Evolutionary conservation across 2,329 filamentous ascomycete genomes (phyloP), one percentile per base, ranked within the genome.

Genomic region (Bimuria novae-zelandiae): DNA sequence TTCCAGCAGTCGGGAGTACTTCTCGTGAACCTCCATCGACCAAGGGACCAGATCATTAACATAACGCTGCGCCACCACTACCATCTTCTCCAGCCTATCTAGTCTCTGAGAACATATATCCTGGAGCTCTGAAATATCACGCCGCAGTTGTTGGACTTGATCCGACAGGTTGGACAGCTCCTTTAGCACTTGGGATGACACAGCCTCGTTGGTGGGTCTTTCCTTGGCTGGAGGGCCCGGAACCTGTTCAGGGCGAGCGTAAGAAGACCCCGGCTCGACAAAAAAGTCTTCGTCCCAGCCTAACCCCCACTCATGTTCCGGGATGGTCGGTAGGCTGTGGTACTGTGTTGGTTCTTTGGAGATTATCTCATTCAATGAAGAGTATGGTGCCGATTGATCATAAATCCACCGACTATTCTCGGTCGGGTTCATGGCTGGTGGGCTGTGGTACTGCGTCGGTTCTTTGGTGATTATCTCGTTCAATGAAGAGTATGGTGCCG

Each of bases 11-110:
- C 49, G 51, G 27, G 32, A 53, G 35, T 54, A 60, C 30, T 54
- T 60, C 5, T 60, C 25, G 27, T 60, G 27, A 22, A 60, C 57
- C 35, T 57, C 52, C 8, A 58, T 45, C 2, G 17, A 60, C 57
- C 19, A 60, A 44, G 51, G 44, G 16, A 58, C 44, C 3, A 60
- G 36, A 49, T 39, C 46, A 17, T 58, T 40, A 4, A 58, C 36
- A 49, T 60, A 60, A 37, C 48, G 36, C 27, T 47, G 17, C 7
- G 48, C 40, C 46, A 22, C 23, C 0, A 25, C 12, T 6, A 60
- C 23, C 10, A n/a, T 56, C 35, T 16, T 23, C 29, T 57, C 50
- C 12, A 60, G 57, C 25, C 35, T 43, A 43, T 60, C 49, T 25
- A 58, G 27, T 21, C 32, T 21, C 21, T 60, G 21, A 42, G 39